A percentile compares a stretch with the other conserved stretches of the same genome.
Evolutionary conservation across 345 rosid genomes (phyloP).

Genomic region (Acer campestre): DNA sequence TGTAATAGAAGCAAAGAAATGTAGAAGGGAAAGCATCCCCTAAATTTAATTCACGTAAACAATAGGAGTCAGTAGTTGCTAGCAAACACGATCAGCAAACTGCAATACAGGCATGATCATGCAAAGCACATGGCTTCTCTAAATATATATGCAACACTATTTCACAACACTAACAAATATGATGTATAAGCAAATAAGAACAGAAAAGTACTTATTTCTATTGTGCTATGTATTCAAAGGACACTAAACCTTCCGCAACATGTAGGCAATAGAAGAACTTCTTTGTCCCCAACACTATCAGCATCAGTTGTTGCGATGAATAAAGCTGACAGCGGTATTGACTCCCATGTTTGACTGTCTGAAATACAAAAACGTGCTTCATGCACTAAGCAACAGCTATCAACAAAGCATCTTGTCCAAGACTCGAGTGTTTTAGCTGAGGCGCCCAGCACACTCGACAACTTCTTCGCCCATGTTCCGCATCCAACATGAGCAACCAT

Average conservation of each 20-base stretch:
- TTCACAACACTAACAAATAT: not conserved
- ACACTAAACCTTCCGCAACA: slow-evolving; percentile 82
- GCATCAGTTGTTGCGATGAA: slow-evolving; percentile 45
- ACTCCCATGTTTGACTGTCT: slow-evolving; percentile 82
- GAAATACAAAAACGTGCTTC: slow-evolving; percentile 74
- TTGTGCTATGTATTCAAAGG: not conserved
- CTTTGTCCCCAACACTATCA: slow-evolving; percentile 39
- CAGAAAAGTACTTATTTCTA: slow-evolving; percentile 2
- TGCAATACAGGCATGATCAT: not conserved
- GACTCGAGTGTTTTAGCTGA: slow-evolving; percentile 38
- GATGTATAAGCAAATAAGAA: not conserved
- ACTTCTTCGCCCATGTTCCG: slow-evolving; percentile 76
- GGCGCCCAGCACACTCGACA: slow-evolving; percentile 27
- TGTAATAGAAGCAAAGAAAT: not conserved
- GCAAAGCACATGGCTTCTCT: not conserved
- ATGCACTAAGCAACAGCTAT: slow-evolving; percentile 41
- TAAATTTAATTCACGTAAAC: not conserved
- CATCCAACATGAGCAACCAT: slow-evolving; percentile 77
- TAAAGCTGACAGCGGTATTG: slow-evolving; percentile 59
- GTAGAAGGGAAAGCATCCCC: not conserved
- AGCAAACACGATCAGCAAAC: not conserved
- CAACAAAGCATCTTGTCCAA: slow-evolving; percentile 80
- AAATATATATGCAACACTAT: not conserved
- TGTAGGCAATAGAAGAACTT: slow-evolving; percentile 54
- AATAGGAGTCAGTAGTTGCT: not conserved